Conservation (phyloP, 306 rosid species). For the Crotalaria pallida region DNA sequence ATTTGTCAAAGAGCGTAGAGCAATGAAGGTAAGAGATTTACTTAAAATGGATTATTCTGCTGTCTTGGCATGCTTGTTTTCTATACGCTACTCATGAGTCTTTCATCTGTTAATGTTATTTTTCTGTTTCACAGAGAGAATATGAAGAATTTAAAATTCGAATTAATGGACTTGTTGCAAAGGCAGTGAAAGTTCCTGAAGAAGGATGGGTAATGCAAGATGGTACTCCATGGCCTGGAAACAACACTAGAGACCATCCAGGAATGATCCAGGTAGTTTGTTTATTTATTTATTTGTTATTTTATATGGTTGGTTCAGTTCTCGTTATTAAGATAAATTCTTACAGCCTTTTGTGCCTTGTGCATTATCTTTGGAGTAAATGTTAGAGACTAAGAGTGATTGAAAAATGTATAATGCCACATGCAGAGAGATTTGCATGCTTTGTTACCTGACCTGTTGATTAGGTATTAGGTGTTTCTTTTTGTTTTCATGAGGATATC, state of each 20-base stretch:
- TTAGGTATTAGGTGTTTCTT: too few relatives aligned
- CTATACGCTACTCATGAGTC: not conserved
- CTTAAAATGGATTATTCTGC: not conserved
- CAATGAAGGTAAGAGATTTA: constrained; percentile 64
- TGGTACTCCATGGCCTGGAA: constrained; percentile 97
- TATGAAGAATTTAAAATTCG: constrained; percentile 89
- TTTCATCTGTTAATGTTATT: not conserved
- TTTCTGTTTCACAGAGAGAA: constrained; percentile 55
- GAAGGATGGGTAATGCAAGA: constrained; percentile 98
- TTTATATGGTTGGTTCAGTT: constrained; percentile 16
- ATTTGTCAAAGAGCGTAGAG: constrained; percentile 86
- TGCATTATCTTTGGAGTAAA: not conserved
- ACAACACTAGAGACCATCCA: constrained; percentile 92
- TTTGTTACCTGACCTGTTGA: too few relatives aligned
- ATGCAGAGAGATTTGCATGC: too few relatives aligned
- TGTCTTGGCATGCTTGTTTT: not conserved
- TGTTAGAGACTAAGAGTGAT: not conserved
- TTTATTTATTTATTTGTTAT: not conserved
- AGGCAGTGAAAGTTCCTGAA: constrained; percentile 76
- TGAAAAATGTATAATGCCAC: not conserved
- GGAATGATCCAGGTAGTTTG: constrained; percentile 87
- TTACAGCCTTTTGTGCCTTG: constrained; percentile 2
- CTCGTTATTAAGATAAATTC: not conserved
- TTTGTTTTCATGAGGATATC: too few relatives aligned
- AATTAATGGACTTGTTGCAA: constrained; percentile 65